phyloP scores from a whole-genome alignment of 257 asterid species.

The Solanum rostratum region DNA sequence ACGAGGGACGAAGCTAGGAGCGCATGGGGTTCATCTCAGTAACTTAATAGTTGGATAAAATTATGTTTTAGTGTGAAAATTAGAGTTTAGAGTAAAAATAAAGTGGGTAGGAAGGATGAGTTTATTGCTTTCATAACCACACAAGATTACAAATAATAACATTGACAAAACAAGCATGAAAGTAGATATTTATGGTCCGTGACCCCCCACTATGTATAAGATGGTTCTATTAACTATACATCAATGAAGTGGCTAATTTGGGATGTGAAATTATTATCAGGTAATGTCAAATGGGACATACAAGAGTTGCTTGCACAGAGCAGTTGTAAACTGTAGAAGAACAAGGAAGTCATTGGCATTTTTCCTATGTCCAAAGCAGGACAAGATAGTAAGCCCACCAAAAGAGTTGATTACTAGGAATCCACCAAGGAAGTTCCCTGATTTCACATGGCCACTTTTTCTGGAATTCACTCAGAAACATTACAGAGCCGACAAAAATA shows the following conservation, averaged over 20 bases:
- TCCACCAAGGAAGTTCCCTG: slow-evolving; percentile 53
- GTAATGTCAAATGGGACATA: slow-evolving; percentile 74
- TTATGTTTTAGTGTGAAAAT: background rate
- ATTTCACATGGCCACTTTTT: slow-evolving; percentile 54
- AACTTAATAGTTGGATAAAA: background rate
- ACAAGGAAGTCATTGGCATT: slow-evolving; percentile 66
- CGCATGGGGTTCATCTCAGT: background rate
- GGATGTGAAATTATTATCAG: slow-evolving; percentile 15
- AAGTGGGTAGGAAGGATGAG: background rate
- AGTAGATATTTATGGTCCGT: background rate
- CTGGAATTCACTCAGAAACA: slow-evolving; percentile 74
- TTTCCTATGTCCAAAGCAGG: slow-evolving; percentile 53
- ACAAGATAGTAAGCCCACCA: slow-evolving; percentile 58
- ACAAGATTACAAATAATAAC: background rate
- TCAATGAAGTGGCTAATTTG: background rate
- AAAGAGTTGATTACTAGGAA: slow-evolving; percentile 17
- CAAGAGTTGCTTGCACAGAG: slow-evolving; percentile 81
- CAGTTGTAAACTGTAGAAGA: slow-evolving; percentile 39
- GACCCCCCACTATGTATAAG: background rate
- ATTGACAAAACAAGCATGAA: background rate
- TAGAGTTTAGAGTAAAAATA: background rate
- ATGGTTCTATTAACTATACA: background rate
- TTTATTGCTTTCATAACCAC: background rate
- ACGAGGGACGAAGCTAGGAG: background rate
- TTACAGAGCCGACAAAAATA: slow-evolving; percentile 67